phyloP scores from a whole-genome alignment of 257 asterid species.

The Solanum paucissectum region DNA sequence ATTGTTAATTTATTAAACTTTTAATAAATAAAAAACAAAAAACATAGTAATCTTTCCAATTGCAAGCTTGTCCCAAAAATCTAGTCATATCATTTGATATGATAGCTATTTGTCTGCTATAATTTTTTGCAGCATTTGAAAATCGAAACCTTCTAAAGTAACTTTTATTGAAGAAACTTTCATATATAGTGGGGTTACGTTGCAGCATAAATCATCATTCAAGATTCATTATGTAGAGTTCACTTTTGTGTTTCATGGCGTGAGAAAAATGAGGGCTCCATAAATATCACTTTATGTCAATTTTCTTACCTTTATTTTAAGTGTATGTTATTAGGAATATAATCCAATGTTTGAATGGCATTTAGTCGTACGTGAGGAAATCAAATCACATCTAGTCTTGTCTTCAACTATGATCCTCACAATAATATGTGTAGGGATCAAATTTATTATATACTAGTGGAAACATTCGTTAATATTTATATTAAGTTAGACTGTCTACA shows the following conservation, averaged over 20 bases:
- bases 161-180: background rate
- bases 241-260: background rate
- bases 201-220: background rate
- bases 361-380: background rate
- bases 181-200: background rate
- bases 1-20: background rate
- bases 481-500: background rate
- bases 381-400: background rate
- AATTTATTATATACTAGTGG: no score
- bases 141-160: background rate
- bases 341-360: background rate
- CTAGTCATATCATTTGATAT: background rate
- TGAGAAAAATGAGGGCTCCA: background rate
- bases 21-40: background rate
- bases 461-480: no score
- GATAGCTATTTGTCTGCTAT: background rate
- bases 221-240: background rate
- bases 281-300: background rate
- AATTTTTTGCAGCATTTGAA: background rate
- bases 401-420: background rate
- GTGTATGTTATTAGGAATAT: background rate
- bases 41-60: background rate
- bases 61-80: background rate
- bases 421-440: background rate
- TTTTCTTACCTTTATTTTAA: background rate